Base-by-base conservation (phyloP, 1,284 basidiomycete species). In the Microbotryum silenes-acaulis region DNA sequence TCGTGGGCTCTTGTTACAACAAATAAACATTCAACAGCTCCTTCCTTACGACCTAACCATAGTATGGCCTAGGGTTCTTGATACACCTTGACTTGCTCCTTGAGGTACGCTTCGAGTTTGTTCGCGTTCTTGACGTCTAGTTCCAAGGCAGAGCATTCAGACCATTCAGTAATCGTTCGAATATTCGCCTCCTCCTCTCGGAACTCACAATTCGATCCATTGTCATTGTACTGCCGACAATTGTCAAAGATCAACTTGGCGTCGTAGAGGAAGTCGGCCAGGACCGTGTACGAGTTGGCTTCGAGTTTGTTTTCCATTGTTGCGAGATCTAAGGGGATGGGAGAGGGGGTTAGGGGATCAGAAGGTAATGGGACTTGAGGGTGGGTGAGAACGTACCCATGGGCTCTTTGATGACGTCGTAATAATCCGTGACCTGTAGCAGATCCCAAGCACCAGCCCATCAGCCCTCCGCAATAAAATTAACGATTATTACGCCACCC, bases 291-390 rank as follows among this genome's bases (percentile, higher is more conserved):
- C 64, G 79, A 76, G 65, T 81, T 81, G 54, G 82, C 86, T 62
- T 93, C 88, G 31, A 98, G 83, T 75, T 93, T 97, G 75, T 86
- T 82, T 73, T 92, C 88, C 86, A 98, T 97, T 2, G 90, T 96
- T 57, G 81, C 80, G 62, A 98, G 83, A 75, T 98, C 94, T 92
- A 72, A 9, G 68, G 33, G 37, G 9, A 0, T 0, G 10, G 9
- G 23, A 1, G 48, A 16, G 18, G n/a, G 51, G 9, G 6, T 9
- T 0, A 12, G 21, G 50, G 14, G 42, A 20, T 48, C 33, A 51
- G 10, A 52, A 16, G 18, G 8, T 31, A 42, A 18, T 46, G n/a
- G 27, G 44, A 27, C 27, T 46, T 14, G 27, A 9, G 31, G n/a
- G 4, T 14, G 3, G 8, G 6, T 58, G 46, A 31, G 31, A 6